These are phyloP conservation scores for Dictyostelium intermedium DNA, from an alignment of 78 protist species.

Conservation along the genomic window DNA sequence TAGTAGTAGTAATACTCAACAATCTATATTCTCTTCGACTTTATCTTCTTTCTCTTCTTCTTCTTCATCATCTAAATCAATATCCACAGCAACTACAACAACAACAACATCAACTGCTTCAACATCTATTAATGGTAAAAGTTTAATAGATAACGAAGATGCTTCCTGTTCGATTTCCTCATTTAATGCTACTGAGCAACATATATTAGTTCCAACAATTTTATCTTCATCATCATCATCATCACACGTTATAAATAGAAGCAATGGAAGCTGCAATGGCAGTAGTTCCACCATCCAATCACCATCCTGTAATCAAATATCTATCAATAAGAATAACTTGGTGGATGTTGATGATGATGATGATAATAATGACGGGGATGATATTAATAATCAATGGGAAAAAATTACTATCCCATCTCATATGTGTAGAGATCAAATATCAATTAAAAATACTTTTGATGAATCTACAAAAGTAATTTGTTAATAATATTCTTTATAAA, in stretches of 20 bases:
- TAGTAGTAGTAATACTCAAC: not conserved
- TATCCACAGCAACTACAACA: not conserved
- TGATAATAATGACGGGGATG: not conserved
- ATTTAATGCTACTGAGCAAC: not conserved
- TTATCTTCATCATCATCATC: not conserved
- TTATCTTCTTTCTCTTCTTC: not conserved
- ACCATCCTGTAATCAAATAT: not conserved
- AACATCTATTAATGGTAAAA: not conserved
- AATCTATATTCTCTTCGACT: not conserved
- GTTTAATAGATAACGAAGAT: not conserved
- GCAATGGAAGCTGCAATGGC: not conserved
- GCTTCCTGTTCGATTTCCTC: not conserved
- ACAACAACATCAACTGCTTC: not conserved
- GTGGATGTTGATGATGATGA: not conserved
- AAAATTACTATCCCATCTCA: not conserved
- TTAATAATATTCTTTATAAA: not conserved
- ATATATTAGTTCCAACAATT: not conserved
- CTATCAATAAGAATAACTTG: not conserved
- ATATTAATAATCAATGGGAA: not conserved
- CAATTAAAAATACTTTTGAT: not conserved
- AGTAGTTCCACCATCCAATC: not conserved
- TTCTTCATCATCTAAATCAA: not conserved
- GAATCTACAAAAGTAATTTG: not conserved
- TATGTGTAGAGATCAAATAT: not conserved
- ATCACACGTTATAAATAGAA: not conserved